Conservation (phyloP, 2,329 filamentous ascomycete species). For the Sporothrix inflata region DNA sequence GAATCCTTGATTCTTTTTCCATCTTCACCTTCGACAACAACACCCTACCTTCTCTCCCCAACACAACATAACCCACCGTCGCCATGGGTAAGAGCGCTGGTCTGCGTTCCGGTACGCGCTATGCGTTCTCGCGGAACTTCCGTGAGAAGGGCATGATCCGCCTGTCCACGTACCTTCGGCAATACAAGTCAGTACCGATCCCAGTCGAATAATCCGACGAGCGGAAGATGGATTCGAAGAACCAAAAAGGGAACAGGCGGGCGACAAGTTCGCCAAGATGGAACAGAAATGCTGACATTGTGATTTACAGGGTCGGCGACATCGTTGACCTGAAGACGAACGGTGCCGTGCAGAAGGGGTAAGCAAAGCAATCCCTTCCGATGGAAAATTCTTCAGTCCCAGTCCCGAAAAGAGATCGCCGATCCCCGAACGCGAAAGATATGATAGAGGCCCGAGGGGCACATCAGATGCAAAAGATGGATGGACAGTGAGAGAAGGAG, state of each 20-base stretch:
- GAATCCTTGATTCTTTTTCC: slow-evolving; percentile 21
- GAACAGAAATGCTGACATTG: slow-evolving; percentile 36
- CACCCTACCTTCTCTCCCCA: not conserved
- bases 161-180: slow-evolving; percentile 90
- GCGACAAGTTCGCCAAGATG: not conserved
- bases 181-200: slow-evolving; percentile 72
- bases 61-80: slow-evolving; percentile 40
- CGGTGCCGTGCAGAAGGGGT: slow-evolving; percentile 98
- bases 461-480: not conserved
- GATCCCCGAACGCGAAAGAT: not conserved
- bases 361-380: slow-evolving; percentile 49
- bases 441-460: not conserved
- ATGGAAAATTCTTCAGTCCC: not conserved
- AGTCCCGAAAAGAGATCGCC: not conserved
- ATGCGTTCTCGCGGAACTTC: slow-evolving; percentile 93
- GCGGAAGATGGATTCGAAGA: slow-evolving; percentile 17
- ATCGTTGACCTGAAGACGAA: slow-evolving; percentile 99
- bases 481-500: not conserved
- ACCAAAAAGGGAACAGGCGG: not conserved
- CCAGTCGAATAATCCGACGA: slow-evolving; percentile 9
- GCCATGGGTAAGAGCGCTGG: slow-evolving; percentile 83
- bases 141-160: slow-evolving; percentile 94
- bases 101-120: slow-evolving; percentile 85
- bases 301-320: slow-evolving; percentile 76
- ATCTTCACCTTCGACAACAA: slow-evolving; percentile 2